Conservation (phyloP, 2,329 filamentous ascomycete genomes). For the Aotearoamyces nothofagi region DNA sequence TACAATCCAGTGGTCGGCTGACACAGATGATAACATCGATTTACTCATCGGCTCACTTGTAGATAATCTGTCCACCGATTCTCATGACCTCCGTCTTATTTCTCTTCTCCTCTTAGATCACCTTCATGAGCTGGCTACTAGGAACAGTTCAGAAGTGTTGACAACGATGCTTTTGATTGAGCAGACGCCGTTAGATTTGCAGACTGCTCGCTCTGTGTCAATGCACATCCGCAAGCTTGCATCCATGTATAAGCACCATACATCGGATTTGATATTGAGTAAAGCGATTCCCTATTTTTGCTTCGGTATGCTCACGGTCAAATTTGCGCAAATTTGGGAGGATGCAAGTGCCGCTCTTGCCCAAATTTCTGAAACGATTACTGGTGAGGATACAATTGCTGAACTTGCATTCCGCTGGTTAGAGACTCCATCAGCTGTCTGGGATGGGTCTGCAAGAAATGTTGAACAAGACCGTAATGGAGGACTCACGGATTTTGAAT, state of each 20-base stretch:
- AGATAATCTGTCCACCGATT: constrained; percentile 59
- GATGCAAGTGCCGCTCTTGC: constrained; percentile 65
- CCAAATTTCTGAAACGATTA: constrained; percentile 52
- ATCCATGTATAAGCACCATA: constrained; percentile 38
- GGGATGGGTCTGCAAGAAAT: constrained; percentile 28
- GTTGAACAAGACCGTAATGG: constrained; percentile 20
- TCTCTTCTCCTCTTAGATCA: constrained; percentile 59
- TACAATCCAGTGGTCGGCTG: constrained; percentile 6
- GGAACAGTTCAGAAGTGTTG: constrained; percentile 34
- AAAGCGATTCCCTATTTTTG: constrained; percentile 66
- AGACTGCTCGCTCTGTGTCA: constrained; percentile 61
- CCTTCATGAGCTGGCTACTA: constrained; percentile 33
- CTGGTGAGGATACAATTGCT: constrained; percentile 58
- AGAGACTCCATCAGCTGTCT: constrained; percentile 36
- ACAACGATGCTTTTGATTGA: constrained; percentile 64
- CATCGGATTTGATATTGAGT: constrained; percentile 48
- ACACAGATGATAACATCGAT: constrained; percentile 37
- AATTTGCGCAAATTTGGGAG: constrained; percentile 76
- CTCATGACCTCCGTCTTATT: constrained; percentile 56
- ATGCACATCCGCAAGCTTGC: constrained; percentile 70
- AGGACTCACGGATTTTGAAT: constrained; percentile 65
- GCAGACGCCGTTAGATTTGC: constrained; percentile 59
- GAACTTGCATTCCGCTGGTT: constrained; percentile 70
- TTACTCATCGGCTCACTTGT: constrained; percentile 50
- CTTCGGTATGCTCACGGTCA: constrained; percentile 80